A percentile compares a stretch with the other conserved stretches of the same genome.
phyloP scores from a whole-genome alignment of 2,329 filamentous ascomycete genomes.

The Fusarium albosuccineum region DNA sequence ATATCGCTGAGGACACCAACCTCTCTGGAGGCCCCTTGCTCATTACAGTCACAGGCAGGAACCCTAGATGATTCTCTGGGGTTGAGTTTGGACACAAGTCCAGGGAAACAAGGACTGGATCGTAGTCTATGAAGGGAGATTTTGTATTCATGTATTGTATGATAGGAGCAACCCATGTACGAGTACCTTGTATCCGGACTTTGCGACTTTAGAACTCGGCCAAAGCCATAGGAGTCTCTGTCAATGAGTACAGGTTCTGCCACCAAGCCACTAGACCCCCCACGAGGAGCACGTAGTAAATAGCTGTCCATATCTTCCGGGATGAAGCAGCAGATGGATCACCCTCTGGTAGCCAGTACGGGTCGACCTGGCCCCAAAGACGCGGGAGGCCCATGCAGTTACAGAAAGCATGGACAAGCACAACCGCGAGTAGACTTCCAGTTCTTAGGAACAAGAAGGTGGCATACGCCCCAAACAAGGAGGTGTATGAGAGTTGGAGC shows the following conservation, averaged over 20 bases:
- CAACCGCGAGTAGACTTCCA: slow-evolving; percentile 81
- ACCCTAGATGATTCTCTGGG: slow-evolving; percentile 3
- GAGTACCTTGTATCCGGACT: not conserved
- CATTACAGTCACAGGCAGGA: slow-evolving; percentile 25
- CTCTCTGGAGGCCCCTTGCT: not conserved
- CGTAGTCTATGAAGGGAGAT: slow-evolving; percentile 23
- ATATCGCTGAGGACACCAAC: slow-evolving; percentile 5
- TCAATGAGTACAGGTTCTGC: slow-evolving; percentile 77
- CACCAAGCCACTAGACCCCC: slow-evolving; percentile 80
- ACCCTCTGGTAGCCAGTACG: slow-evolving; percentile 53
- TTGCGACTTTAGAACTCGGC: slow-evolving; percentile 45
- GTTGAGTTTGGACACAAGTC: slow-evolving; percentile 8
- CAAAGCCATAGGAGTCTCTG: slow-evolving; percentile 60
- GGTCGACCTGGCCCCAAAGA: slow-evolving; percentile 82
- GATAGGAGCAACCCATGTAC: too few species aligned
- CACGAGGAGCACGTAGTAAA: slow-evolving; percentile 84
- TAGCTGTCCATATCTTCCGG: slow-evolving; percentile 72
- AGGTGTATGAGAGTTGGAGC: slow-evolving; percentile 91
- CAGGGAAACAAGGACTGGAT: not conserved
- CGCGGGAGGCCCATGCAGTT: slow-evolving; percentile 92
- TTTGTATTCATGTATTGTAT: not conserved
- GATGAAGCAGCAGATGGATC: slow-evolving; percentile 41
- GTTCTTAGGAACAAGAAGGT: slow-evolving; percentile 91
- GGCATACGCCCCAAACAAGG: slow-evolving; percentile 92
- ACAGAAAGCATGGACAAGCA: slow-evolving; percentile 87